A percentile compares a stretch with the other conserved stretches of the same genome.
phyloP scores from a whole-genome alignment of 345 rosid species.

The Mallotus nudiflorus region DNA sequence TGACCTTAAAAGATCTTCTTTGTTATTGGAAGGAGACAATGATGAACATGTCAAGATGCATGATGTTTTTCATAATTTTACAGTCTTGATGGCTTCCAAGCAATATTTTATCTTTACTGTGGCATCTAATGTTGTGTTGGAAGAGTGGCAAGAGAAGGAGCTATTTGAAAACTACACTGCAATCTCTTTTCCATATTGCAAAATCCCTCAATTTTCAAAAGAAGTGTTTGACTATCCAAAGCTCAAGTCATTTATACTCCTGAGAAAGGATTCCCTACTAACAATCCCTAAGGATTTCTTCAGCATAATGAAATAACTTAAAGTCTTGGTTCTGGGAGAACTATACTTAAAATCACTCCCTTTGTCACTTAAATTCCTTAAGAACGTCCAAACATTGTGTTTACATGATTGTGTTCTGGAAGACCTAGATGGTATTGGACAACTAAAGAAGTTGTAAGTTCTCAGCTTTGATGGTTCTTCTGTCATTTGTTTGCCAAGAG shows the following conservation, averaged over 20 bases:
- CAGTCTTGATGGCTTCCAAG: slow-evolving; percentile 15
- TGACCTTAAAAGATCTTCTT: slow-evolving; percentile 24
- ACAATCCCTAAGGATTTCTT: slow-evolving; percentile 17
- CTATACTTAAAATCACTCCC: background rate
- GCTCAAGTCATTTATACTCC: slow-evolving; percentile 5
- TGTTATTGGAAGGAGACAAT: slow-evolving; percentile 18
- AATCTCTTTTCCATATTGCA: background rate
- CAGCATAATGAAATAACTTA: slow-evolving; percentile 12
- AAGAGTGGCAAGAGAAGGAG: background rate
- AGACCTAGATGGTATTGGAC: slow-evolving; percentile 4
- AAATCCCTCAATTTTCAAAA: slow-evolving; percentile 16
- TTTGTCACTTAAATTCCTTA: too few relatives aligned
- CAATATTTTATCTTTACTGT: background rate
- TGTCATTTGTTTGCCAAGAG: slow-evolving; percentile 9
- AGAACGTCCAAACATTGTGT: too few relatives aligned
- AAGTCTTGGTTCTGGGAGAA: slow-evolving; percentile 11
- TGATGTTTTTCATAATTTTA: slow-evolving; percentile 33
- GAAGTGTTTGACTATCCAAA: slow-evolving; percentile 9
- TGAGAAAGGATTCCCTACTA: background rate
- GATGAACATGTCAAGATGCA: slow-evolving; percentile 10
- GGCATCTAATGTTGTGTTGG: background rate
- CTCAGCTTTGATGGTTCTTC: slow-evolving; percentile 6
- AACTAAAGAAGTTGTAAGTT: slow-evolving; percentile 14
- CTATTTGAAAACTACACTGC: background rate
- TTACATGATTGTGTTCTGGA: too few relatives aligned